These are phyloP conservation scores for Microdochium nivale DNA, from an alignment of 2,329 filamentous ascomycete genomes.

Conservation along the genomic window DNA sequence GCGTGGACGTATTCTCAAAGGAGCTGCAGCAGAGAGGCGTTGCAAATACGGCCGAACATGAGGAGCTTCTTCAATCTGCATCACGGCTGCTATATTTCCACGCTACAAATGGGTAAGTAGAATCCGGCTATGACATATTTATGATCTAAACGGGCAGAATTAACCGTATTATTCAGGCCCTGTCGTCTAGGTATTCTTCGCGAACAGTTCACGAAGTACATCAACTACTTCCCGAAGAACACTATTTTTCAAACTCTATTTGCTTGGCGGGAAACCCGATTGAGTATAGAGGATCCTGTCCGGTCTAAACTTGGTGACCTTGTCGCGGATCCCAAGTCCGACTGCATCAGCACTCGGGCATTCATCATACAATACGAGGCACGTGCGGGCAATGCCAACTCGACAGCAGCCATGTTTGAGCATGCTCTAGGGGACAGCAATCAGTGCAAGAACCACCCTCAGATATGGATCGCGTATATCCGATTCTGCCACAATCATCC, in stretches of 20 bases:
- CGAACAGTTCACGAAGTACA: constrained; percentile 48
- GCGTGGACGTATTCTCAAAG: constrained; percentile 30
- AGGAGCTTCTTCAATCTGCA: constrained; percentile 61
- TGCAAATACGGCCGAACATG: constrained; percentile 32
- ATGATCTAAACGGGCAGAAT: too few relatives aligned
- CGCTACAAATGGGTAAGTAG: constrained; percentile 43
- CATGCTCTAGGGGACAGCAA: constrained; percentile 33
- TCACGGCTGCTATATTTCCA: constrained; percentile 60
- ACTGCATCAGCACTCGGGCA: constrained; percentile 33
- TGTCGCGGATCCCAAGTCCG: constrained; percentile 29
- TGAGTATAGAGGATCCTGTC: constrained; percentile 69
- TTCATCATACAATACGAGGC: constrained; percentile 46
- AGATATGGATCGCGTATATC: constrained; percentile 42
- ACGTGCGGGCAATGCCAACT: constrained; percentile 36
- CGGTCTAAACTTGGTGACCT: constrained; percentile 53
- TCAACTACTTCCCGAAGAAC: constrained; percentile 64
- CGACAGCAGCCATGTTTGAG: constrained; percentile 42
- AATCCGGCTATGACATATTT: too few relatives aligned
- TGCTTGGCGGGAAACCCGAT: constrained; percentile 63
- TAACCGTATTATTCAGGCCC: constrained; percentile 29
- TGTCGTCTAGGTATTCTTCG: constrained; percentile 63
- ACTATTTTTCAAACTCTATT: constrained; percentile 66
- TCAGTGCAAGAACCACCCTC: constrained; percentile 26
- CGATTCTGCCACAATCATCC: constrained; percentile 29
- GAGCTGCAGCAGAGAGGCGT: constrained; percentile 30